Evolutionary conservation across 106 monocot species (phyloP).

Genomic region (Dactylorhiza incarnata): DNA sequence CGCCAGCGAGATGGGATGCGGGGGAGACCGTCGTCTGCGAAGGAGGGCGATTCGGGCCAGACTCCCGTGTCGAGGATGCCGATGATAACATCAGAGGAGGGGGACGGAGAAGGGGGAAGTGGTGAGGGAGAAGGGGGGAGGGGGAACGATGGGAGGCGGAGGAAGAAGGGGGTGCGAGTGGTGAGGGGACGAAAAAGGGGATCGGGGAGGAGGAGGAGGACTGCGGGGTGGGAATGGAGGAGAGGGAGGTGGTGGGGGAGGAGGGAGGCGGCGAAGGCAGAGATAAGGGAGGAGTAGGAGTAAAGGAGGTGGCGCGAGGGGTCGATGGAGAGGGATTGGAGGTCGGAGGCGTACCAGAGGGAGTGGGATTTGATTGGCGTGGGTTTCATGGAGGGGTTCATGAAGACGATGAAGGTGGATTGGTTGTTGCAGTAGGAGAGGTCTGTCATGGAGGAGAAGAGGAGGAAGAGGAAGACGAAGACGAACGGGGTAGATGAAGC

Average conservation of each 20-base stretch:
- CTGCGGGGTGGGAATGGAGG: slow-evolving; percentile 18
- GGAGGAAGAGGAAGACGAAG: slow-evolving; percentile 1
- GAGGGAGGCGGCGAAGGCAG: slow-evolving; percentile 15
- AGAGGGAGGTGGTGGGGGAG: slow-evolving; percentile 19
- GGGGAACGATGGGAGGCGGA: neutral
- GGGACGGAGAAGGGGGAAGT: neutral
- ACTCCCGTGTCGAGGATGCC: slow-evolving; percentile 56
- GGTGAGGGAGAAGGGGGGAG: neutral
- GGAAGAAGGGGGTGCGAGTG: slow-evolving; percentile 26
- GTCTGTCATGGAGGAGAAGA: neutral
- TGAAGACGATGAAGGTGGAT: slow-evolving; percentile 41
- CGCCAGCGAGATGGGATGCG: slow-evolving; percentile 25
- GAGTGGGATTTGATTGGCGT: slow-evolving; percentile 15
- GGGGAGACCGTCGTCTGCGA: slow-evolving; percentile 27
- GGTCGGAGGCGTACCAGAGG: slow-evolving; percentile 34
- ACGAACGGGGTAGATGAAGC: neutral
- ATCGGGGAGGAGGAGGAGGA: slow-evolving; percentile 17
- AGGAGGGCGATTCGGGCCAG: slow-evolving; percentile 44
- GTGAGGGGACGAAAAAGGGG: slow-evolving; percentile 30
- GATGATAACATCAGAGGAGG: slow-evolving; percentile 28
- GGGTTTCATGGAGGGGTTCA: slow-evolving; percentile 31
- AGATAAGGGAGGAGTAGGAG: slow-evolving; percentile 22
- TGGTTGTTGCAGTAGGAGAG: neutral
- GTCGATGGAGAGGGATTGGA: slow-evolving; percentile 45
- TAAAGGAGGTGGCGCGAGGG: slow-evolving; percentile 36